A percentile compares a stretch with the other conserved stretches of the same genome.
Conservation (phyloP, 208 protist genomes). For the Wallacemonas sp. region DNA sequence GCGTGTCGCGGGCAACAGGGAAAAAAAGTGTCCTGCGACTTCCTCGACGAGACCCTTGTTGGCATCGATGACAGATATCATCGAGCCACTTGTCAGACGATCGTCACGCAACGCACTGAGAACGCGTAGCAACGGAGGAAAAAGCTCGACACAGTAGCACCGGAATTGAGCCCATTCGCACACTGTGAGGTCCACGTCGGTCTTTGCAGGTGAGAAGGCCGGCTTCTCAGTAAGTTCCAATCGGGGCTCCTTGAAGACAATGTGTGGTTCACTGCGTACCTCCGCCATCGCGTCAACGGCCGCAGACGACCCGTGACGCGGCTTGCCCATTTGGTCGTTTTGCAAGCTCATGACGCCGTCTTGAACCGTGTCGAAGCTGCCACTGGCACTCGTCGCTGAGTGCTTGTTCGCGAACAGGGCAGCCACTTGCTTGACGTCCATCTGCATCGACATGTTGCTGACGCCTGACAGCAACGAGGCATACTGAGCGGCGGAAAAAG, state of each 20-base stretch:
- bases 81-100: background rate
- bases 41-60: slow-evolving; percentile 24
- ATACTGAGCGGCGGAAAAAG: background rate
- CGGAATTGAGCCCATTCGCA: slow-evolving; percentile 39
- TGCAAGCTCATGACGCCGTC: too few species aligned
- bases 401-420: background rate
- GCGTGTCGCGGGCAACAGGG: slow-evolving; percentile 37
- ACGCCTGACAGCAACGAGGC: background rate
- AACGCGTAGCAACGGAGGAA: slow-evolving; percentile 25
- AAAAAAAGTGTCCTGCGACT: slow-evolving; percentile 26
- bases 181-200: slow-evolving; percentile 19
- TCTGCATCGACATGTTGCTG: slow-evolving; percentile 9
- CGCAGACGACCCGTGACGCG: too few species aligned
- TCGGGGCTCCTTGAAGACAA: slow-evolving; percentile 3
- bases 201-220: background rate
- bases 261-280: background rate
- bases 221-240: slow-evolving; percentile 8
- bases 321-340: too few species aligned
- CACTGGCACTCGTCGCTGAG: background rate
- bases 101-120: slow-evolving; percentile 29
- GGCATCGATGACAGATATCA: slow-evolving; percentile 9
- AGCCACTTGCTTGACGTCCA: background rate
- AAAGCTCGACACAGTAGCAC: slow-evolving; percentile 33
- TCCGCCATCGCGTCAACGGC: background rate
- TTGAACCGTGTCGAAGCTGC: background rate